Percentiles rank a stretch among this genome's conserved stretches.
phyloP scores from a whole-genome alignment of 768 basidiomycete genomes.

The Leccinum aurantiacum region DNA sequence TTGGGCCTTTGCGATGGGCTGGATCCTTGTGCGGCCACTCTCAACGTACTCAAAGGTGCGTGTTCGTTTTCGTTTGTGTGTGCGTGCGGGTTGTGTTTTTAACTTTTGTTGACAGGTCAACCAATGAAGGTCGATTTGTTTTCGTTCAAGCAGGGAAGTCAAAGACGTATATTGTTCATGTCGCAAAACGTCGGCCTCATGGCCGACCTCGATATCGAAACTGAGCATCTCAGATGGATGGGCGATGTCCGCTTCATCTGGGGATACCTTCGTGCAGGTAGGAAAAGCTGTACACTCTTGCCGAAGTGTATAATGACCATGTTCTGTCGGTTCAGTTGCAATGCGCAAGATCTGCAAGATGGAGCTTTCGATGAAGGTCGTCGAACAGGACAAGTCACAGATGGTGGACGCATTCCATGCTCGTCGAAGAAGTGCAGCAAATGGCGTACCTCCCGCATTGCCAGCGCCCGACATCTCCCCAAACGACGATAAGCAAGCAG shows the following conservation, averaged over 20 bases:
- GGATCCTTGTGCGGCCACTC: conserved; percentile 67
- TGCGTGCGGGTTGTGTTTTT: not conserved
- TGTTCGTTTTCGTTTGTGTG: not conserved
- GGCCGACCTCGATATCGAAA: conserved; percentile 83
- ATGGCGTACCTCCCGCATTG: conserved; percentile 8
- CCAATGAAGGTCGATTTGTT: conserved; percentile 78
- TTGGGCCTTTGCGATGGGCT: conserved; percentile 68
- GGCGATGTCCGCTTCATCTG: conserved; percentile 75
- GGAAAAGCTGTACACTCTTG: conserved; percentile 15
- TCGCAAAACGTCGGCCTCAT: conserved; percentile 80
- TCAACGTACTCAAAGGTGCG: conserved; percentile 78
- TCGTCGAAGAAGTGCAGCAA: conserved; percentile 31
- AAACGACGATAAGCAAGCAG: conserved; percentile 13
- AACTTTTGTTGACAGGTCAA: conserved; percentile 44
- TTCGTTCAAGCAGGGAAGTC: conserved; percentile 68
- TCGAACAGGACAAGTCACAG: conserved; percentile 63
- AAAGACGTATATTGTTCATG: conserved; percentile 73
- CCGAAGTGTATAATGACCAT: not conserved
- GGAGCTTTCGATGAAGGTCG: conserved; percentile 67
- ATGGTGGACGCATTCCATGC: conserved; percentile 58
- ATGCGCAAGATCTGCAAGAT: conserved; percentile 64
- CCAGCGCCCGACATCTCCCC: conserved; percentile 14
- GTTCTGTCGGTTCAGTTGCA: conserved; percentile 44
- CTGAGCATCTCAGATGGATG: conserved; percentile 85
- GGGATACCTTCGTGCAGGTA: conserved; percentile 71